Evolutionary conservation across 306 rosid species (phyloP), one percentile per base, ranked within the genome.

Genomic region (Geum urbanum): DNA sequence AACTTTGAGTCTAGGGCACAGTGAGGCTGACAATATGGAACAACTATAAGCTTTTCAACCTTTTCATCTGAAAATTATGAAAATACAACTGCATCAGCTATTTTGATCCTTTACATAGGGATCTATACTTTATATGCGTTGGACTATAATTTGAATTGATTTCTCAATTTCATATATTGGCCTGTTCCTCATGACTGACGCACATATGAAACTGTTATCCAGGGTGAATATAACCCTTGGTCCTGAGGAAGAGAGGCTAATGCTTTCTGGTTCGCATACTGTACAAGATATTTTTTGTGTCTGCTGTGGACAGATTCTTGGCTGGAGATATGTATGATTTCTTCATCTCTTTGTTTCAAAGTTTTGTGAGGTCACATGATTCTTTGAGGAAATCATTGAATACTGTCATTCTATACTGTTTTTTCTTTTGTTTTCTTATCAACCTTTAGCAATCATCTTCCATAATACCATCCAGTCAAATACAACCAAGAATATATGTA

Each of bases 281-380:
- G 98, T 90, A 67, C 90, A 90, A 86, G 98, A 92, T 76, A 81
- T 86, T 67, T 85, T 83, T 76, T 90, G 96, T 77, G 88, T 95
- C 85, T 76, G 87, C 80, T 92, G 96, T 51, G 96, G 96, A 66
- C 92, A 90, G 78, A 61, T 85, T 76, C 88, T 92, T 75, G 96
- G 98, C 50, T 92, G 96, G 98, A 92, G 86, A 92, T 92, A 92
- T 86, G 96, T 88, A 80, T 83, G 90, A 49, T 82, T 79, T 81
- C 73, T 54, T 54, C 5, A 8, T 55, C 52, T 52, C 12, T 12
- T 44, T 8, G 5, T 22, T 19, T 55, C 20, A 22, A 9, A 55
- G 20, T 9, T 20, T n/a, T 22, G 6, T 22, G 60, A 20, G 60
- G 37, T 55, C 32, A 3, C 69, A 32, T 32, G 45, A 32, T 49